Evolutionary conservation across 1,139 yeast species (phyloP), one percentile per base, ranked within the genome.

Genomic region (Meyerozyma elateridarum): DNA sequence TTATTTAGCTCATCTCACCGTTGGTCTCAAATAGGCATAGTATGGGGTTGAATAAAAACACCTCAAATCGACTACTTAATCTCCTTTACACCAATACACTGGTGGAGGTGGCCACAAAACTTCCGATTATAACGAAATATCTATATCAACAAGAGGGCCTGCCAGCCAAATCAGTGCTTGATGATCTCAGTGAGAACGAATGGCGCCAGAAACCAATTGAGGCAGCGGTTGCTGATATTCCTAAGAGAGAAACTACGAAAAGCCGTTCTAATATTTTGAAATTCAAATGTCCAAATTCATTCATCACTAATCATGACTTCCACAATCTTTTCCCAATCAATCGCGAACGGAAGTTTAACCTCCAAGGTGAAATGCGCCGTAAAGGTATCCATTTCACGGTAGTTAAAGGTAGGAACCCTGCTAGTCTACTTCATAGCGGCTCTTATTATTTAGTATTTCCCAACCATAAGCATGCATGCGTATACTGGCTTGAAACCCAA

Each of bases 401-500:
- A 2, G 55, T 73, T 6, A 69, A 78, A 37, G 69, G 69, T 9
- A 52, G 87, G 36, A 59, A 71, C 37, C 74, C 76, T 0, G 33
- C 47, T 3, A 65, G 58, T 15, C 52, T 79, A 22, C 43, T 56
- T 18, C 69, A 72, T 26, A 54, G 63, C 40, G 66, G 70, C 30
- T 64, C 70, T 2, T 78, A 77, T 48, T 79, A 68, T 46, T 54
- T 80, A 24, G 50, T 73, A 3, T 80, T 80, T 44, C 59, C 62
- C 4, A 54, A 58, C 26, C 51, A 55, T 31, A 57, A 61, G 20
- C 70, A 70, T 15, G 85, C 85, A 0, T 63, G 74, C 18, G 59
- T 61, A 3, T 80, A 70, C 48, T 59, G 56, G 46, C 45, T 61
- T 12, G 82, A 76, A 44, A 73, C 81, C 0, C 38, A 50, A 4